Conservation (phyloP, 179 eudicot species). For the Beta lomatogona region DNA sequence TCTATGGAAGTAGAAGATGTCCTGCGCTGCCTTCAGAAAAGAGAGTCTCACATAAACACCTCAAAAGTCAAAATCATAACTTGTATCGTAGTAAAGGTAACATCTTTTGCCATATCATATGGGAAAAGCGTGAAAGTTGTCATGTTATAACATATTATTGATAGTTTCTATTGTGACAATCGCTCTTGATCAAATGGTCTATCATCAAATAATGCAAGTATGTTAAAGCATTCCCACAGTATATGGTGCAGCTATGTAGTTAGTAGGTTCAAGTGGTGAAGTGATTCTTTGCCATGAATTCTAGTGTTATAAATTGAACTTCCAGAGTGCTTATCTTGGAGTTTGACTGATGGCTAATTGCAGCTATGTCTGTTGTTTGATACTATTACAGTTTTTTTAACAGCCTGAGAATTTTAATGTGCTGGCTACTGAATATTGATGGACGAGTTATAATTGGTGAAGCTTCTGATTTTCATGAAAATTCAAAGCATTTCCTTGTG, state of each 20-base stretch:
- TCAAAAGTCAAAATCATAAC: too few species aligned
- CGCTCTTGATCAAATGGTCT: background rate
- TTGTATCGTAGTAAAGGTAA: conserved; percentile 5
- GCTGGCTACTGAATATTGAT: background rate
- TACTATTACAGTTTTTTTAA: background rate
- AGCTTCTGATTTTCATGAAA: background rate
- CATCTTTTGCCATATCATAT: background rate
- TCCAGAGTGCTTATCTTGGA: background rate
- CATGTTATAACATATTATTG: background rate
- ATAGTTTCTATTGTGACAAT: background rate
- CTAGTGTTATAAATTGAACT: too few species aligned
- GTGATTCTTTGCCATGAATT: background rate
- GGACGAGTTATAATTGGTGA: background rate
- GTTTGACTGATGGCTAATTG: background rate
- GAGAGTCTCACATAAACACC: background rate
- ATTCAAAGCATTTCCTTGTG: background rate
- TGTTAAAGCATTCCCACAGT: background rate
- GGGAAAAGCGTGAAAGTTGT: background rate
- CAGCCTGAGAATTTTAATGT: background rate
- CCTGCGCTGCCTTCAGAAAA: background rate
- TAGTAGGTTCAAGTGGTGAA: background rate
- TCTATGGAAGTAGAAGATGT: background rate
- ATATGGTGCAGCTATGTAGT: background rate
- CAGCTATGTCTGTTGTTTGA: background rate
- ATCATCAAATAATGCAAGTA: background rate